Conservation (phyloP, 176 grass and related monocot species). For the Musa itinerans region DNA sequence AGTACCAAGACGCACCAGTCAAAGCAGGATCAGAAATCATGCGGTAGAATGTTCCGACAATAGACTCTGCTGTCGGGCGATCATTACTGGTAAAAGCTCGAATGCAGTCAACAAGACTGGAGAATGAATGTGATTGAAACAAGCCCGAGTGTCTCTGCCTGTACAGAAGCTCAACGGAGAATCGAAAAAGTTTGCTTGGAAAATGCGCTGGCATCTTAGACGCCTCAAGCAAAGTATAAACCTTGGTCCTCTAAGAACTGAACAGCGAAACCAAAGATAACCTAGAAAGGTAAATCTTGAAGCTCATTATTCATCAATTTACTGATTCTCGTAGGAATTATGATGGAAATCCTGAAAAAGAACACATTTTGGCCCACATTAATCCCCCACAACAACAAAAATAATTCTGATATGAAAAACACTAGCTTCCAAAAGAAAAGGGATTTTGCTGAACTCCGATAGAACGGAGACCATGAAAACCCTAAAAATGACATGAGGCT, state of each 20-base stretch:
- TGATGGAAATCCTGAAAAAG: neutral
- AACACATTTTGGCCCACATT: neutral
- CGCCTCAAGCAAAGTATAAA: neutral
- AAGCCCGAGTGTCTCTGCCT: neutral
- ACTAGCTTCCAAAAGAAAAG: too few relatives aligned
- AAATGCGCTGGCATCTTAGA: slow-evolving; percentile 5
- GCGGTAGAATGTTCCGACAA: neutral
- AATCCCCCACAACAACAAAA: neutral
- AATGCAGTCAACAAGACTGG: neutral
- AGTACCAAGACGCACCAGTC: neutral
- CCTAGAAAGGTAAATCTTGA: neutral
- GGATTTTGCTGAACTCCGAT: too few relatives aligned
- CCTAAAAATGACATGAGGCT: too few relatives aligned
- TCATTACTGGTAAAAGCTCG: neutral
- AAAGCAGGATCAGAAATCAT: neutral
- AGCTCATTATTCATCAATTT: neutral
- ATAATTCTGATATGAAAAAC: neutral
- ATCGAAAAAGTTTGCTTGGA: neutral
- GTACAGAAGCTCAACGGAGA: neutral
- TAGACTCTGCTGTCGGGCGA: neutral
- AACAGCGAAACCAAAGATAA: neutral
- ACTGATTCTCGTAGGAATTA: neutral
- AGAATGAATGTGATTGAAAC: neutral
- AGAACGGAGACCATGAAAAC: too few relatives aligned
- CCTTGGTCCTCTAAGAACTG: neutral